phyloP scores from a whole-genome alignment of 108 stramenopile genomes.

The Bacterosira constricta region DNA sequence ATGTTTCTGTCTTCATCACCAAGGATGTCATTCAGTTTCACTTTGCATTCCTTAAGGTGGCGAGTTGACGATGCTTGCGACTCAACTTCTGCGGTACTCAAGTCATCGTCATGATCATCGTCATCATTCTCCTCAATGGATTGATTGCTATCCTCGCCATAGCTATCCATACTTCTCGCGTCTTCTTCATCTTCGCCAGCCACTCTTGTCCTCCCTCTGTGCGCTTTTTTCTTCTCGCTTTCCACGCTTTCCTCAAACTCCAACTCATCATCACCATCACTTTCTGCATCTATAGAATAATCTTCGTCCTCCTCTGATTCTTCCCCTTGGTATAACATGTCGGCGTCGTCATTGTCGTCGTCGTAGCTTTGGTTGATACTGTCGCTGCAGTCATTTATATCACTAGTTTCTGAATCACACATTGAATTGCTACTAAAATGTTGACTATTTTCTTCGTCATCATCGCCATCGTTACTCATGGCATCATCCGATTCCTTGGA shows the following conservation, averaged over 20 bases:
- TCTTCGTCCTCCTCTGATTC: constrained; percentile 50
- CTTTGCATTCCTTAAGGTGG: neutral
- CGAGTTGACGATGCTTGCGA: neutral
- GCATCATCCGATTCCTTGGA: neutral
- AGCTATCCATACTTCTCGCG: neutral
- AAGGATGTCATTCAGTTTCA: neutral
- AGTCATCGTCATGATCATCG: neutral
- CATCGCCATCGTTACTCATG: neutral
- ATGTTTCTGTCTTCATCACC: neutral
- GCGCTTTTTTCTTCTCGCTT: constrained; percentile 15
- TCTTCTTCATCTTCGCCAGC: neutral
- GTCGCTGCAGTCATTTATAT: neutral
- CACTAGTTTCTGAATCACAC: neutral
- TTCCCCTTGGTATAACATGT: neutral
- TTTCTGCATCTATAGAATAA: constrained; percentile 20
- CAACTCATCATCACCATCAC: constrained; percentile 42
- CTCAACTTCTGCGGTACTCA: too few species aligned
- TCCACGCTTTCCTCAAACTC: constrained; percentile 41
- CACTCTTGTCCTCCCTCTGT: neutral
- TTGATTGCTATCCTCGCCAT: constrained; percentile 10
- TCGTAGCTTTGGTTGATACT: neutral
- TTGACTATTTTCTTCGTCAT: constrained; percentile 1
- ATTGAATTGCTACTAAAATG: constrained; percentile 1
- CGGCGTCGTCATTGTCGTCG: constrained; percentile 16
- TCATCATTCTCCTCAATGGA: neutral